A percentile compares a stretch with the other conserved stretches of the same genome.
Conservation (phyloP, 805 yeast species). For the Tetrapisispora taiwanensis region DNA sequence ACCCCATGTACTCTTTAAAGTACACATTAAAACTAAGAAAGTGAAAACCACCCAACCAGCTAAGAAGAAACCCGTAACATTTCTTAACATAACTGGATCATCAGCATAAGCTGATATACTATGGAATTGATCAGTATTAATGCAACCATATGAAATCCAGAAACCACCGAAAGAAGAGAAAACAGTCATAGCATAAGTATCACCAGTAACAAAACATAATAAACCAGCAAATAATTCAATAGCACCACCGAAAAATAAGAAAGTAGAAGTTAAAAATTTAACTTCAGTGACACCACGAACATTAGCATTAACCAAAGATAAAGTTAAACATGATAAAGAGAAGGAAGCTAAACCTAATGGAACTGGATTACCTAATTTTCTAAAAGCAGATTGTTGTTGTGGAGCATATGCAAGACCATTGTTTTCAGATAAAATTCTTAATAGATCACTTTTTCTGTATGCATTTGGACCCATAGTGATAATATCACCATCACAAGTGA, state of each 20-base stretch:
- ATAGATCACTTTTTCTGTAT: constrained; percentile 44
- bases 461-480: constrained; percentile 33
- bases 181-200: constrained; percentile 61
- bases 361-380: constrained; percentile 62
- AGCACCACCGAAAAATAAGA: constrained; percentile 64
- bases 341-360: constrained; percentile 67
- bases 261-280: constrained; percentile 53
- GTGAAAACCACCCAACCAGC: constrained; percentile 60
- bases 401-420: not conserved
- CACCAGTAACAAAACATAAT: constrained; percentile 67
- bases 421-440: constrained; percentile 29
- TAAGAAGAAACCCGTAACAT: constrained; percentile 49
- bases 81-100: constrained; percentile 35
- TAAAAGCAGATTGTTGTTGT: constrained; percentile 13
- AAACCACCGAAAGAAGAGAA: constrained; percentile 51
- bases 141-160: constrained; percentile 68
- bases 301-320: constrained; percentile 51
- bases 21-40: constrained; percentile 44
- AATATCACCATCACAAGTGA: constrained; percentile 23
- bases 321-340: constrained; percentile 46
- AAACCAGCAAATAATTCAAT: constrained; percentile 65
- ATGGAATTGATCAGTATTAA: constrained; percentile 48
- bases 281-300: constrained; percentile 59
- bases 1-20: constrained; percentile 51
- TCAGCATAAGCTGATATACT: constrained; percentile 40